Evolutionary conservation across 306 rosid species (phyloP).

Genomic region (Fragaria ananassa): DNA sequence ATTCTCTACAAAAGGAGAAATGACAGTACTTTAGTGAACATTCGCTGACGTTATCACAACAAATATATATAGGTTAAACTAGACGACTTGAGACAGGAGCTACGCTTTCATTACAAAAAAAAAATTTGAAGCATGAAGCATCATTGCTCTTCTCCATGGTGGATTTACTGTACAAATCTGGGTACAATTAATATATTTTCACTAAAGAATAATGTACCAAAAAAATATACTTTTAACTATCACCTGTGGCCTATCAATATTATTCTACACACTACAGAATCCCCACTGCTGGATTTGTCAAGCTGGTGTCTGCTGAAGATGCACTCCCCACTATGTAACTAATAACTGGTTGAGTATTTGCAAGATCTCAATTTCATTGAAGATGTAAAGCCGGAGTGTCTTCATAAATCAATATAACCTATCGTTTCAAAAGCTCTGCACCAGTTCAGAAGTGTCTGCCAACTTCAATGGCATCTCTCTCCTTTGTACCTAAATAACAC

Average conservation of each 20-base stretch:
- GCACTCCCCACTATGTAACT: slow-evolving; percentile 6
- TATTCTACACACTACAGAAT: slow-evolving; percentile 47
- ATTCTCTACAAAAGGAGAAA: not conserved
- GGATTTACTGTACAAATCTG: slow-evolving; percentile 59
- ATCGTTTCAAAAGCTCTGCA: slow-evolving; percentile 26
- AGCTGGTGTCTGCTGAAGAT: slow-evolving; percentile 6
- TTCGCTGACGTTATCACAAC: too few species aligned
- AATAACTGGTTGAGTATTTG: slow-evolving; percentile 6
- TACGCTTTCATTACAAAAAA: slow-evolving; percentile 11
- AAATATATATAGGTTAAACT: too few species aligned
- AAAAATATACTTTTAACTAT: not conserved
- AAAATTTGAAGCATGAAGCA: slow-evolving; percentile 30
- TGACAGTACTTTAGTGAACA: not conserved
- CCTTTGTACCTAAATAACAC: slow-evolving; percentile 27
- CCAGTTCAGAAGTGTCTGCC: slow-evolving; percentile 27
- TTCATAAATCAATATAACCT: not conserved
- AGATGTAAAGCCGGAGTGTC: slow-evolving; percentile 1
- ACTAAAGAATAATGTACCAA: slow-evolving; percentile 24
- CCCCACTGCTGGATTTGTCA: slow-evolving; percentile 35
- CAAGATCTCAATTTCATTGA: slow-evolving; percentile 7
- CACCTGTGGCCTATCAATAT: slow-evolving; percentile 42
- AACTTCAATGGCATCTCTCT: slow-evolving; percentile 32
- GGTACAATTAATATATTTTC: slow-evolving; percentile 38
- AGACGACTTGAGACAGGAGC: not conserved
- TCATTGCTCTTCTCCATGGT: slow-evolving; percentile 31